phyloP scores from a whole-genome alignment of 495 filamentous ascomycete genomes.

The Cercophora scortea region DNA sequence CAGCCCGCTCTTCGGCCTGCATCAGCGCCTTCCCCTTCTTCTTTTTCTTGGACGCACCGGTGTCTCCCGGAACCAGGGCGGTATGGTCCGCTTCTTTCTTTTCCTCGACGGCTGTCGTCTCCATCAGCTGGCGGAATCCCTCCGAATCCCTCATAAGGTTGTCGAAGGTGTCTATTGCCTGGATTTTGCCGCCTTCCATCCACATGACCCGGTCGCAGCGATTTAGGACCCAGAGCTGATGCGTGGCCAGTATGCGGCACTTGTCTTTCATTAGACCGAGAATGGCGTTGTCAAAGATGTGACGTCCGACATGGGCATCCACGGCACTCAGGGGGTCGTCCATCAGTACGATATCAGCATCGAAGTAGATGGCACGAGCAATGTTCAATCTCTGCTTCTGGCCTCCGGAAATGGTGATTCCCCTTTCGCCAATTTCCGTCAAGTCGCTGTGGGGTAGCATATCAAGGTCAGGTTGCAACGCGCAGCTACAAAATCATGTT shows the following conservation, averaged over 20 bases:
- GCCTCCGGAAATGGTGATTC: conserved; percentile 74
- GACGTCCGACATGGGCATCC: conserved; percentile 80
- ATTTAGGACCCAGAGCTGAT: conserved; percentile 86
- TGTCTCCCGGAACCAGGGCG: conserved; percentile 34
- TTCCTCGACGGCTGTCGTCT: conserved; percentile 69
- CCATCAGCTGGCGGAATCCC: conserved; percentile 74
- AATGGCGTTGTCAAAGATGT: conserved; percentile 95
- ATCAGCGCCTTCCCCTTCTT: conserved; percentile 65
- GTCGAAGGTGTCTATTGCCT: conserved; percentile 78
- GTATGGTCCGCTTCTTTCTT: conserved; percentile 37
- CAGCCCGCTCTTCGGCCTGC: conserved; percentile 83
- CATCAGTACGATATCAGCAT: conserved; percentile 74
- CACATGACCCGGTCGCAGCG: conserved; percentile 87
- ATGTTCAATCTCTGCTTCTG: conserved; percentile 83
- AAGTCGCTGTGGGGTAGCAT: conserved; percentile 67
- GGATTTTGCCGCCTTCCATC: conserved; percentile 78
- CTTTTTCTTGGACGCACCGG: conserved; percentile 48
- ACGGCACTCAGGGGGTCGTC: conserved; percentile 79
- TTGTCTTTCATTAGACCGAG: conserved; percentile 83
- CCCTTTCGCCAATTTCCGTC: conserved; percentile 73
- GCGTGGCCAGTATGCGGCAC: conserved; percentile 84
- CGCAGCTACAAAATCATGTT: conserved; percentile 48
- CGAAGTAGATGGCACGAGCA: conserved; percentile 76
- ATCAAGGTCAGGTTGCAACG: conserved; percentile 62
- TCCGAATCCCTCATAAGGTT: conserved; percentile 71